Percentiles rank a stretch among this genome's conserved stretches.
These are phyloP conservation scores for Endothia cerciana DNA, from an alignment of 2,329 filamentous ascomycete species.

Conservation along the genomic window DNA sequence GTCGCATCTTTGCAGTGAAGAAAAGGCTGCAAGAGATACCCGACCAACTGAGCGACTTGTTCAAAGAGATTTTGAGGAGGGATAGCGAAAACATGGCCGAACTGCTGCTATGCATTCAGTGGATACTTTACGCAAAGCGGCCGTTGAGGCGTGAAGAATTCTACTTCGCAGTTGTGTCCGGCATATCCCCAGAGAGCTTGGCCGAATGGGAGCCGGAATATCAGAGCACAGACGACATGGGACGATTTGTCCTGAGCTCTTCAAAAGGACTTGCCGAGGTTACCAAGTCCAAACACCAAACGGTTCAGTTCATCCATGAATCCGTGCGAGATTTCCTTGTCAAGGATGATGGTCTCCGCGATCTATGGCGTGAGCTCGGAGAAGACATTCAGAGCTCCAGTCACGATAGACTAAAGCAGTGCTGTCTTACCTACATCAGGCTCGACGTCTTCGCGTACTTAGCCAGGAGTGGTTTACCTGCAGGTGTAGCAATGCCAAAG, in stretches of 20 bases:
- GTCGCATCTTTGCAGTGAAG: conserved; percentile 34
- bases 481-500: not conserved
- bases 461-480: not conserved
- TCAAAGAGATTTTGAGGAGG: conserved; percentile 52
- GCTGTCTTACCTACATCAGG: conserved; percentile 19
- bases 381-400: conserved; percentile 25
- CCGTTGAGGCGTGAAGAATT: conserved; percentile 48
- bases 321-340: conserved; percentile 27
- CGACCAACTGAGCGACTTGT: conserved; percentile 47
- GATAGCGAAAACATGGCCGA: conserved; percentile 46
- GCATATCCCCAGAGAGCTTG: conserved; percentile 31
- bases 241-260: conserved; percentile 40
- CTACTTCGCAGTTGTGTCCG: conserved; percentile 47
- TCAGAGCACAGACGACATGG: conserved; percentile 33
- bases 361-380: conserved; percentile 26
- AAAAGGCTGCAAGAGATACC: conserved; percentile 42
- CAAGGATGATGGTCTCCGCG: conserved; percentile 27
- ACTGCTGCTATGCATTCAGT: conserved; percentile 51
- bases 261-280: conserved; percentile 54
- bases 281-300: conserved; percentile 34
- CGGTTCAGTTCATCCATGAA: conserved; percentile 19
- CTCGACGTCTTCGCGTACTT: not conserved
- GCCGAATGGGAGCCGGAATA: conserved; percentile 34
- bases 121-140: conserved; percentile 52
- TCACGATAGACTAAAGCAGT: conserved; percentile 29